Evolutionary conservation across 202 grass and related monocot genomes (phyloP), one percentile per base, ranked within the genome.

Genomic region (Carex sylvatica): DNA sequence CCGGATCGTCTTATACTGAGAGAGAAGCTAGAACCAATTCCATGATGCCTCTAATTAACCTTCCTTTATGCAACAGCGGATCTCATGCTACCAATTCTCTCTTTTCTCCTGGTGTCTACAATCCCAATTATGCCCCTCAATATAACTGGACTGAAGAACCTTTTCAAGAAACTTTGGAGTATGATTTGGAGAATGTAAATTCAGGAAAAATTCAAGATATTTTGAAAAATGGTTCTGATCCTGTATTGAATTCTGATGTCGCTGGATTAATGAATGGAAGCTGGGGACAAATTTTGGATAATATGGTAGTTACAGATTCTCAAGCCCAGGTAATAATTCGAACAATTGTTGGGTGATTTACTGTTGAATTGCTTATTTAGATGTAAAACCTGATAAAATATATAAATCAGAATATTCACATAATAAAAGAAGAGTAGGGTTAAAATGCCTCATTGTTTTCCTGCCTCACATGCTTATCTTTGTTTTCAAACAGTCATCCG

Each of bases 251-350:
- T 53, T 70, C 80, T 83, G 66, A 83, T 70, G 33, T 38, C 2
- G 19, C 2, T 18, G 66, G 44, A 26, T 88, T 88, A 5, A 61
- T 81, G 38, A 72, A 78, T 74, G 77, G 77, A 49, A 63, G 69
- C 86, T 69, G 80, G 9, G 44, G 61, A 73, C 76, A 46, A n/a
- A 75, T 79, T 82, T 12, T 88, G 38, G 63, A 78, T 42, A 62
- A 6, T 83, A 79, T 84, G 61, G 33, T 18, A 3, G 80, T 53
- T 84, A 84, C 75, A 60, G 74, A 80, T 23, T 74, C 80, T 84
- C 35, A 79, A 67, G 64, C 76, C 42, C 79, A 90, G 88, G 86
- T 93, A 88, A 72, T 67, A 65, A 81, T 81, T 35, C 74, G 67
- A 85, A 70, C 78, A 77, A 35, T 55, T 28, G 33, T 75, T 54